phyloP scores from a whole-genome alignment of 176 grass and related monocot species.

The Secale cereale region DNA sequence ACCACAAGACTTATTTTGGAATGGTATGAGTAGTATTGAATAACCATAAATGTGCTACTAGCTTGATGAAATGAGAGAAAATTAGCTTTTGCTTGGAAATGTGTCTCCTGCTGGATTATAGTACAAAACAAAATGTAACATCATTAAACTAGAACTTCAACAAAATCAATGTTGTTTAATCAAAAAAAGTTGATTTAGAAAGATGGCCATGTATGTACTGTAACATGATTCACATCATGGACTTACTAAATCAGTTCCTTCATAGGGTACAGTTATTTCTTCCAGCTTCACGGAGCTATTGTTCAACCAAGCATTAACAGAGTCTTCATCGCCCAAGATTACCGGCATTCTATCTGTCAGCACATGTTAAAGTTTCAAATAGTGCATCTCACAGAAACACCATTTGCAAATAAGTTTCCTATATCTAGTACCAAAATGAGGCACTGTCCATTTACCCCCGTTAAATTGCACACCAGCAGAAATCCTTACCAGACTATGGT shows the following conservation, averaged over 20 bases:
- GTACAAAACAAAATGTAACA: not conserved
- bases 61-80: too few relatives aligned
- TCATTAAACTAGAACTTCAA: not conserved
- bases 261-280: constrained; percentile 74
- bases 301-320: constrained; percentile 64
- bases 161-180: not conserved
- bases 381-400: not conserved
- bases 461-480: not conserved
- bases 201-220: not conserved
- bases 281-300: constrained; percentile 55
- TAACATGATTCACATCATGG: not conserved
- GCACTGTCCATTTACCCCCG: not conserved
- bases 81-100: not conserved
- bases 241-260: constrained; percentile 83
- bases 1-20: too few relatives aligned
- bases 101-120: not conserved
- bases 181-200: not conserved
- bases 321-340: constrained; percentile 54
- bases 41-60: too few relatives aligned
- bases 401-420: not conserved
- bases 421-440: not conserved
- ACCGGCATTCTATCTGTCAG: constrained; percentile 88
- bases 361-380: not conserved
- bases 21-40: too few relatives aligned
- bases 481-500: not conserved